Conservation (phyloP, 768 basidiomycete genomes). For the Lactarius sp. region DNA sequence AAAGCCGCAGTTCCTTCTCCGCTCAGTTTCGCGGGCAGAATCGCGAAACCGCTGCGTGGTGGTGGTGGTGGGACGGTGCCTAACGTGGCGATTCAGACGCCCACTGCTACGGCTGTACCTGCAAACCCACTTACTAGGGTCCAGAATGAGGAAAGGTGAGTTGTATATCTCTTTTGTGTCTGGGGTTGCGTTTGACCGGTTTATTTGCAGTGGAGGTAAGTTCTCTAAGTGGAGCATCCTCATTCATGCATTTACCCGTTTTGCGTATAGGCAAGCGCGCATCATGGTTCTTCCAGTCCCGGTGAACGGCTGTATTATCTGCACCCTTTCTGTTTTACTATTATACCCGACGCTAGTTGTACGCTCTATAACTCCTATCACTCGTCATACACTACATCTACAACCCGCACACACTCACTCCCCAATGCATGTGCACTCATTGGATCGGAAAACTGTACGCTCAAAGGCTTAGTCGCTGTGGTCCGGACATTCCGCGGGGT, state of each 20-base stretch:
- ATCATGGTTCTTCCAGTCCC: slow-evolving; percentile 90
- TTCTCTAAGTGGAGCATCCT: slow-evolving; percentile 16
- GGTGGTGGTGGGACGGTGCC: slow-evolving; percentile 65
- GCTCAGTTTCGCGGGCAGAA: slow-evolving; percentile 78
- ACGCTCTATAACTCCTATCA: slow-evolving; percentile 27
- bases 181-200: slow-evolving; percentile 12
- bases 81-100: slow-evolving; percentile 37
- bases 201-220: slow-evolving; percentile 21
- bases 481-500: slow-evolving; percentile 19
- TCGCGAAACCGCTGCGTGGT: slow-evolving; percentile 94
- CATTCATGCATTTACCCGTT: slow-evolving; percentile 18
- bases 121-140: slow-evolving; percentile 64
- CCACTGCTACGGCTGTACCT: slow-evolving; percentile 43
- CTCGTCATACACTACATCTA: slow-evolving; percentile 32
- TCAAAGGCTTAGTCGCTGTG: neutral
- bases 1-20: slow-evolving; percentile 65
- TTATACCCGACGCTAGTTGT: slow-evolving; percentile 31
- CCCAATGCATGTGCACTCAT: slow-evolving; percentile 29
- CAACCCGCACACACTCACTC: slow-evolving; percentile 20
- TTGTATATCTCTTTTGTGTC: slow-evolving; percentile 2
- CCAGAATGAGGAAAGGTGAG: slow-evolving; percentile 73
- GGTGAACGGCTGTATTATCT: slow-evolving; percentile 38
- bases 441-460: neutral
- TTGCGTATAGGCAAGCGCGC: slow-evolving; percentile 55
- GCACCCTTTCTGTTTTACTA: slow-evolving; percentile 29